Evolutionary conservation across 208 protist species (phyloP).

Genomic region (Crithidia mellificae): DNA sequence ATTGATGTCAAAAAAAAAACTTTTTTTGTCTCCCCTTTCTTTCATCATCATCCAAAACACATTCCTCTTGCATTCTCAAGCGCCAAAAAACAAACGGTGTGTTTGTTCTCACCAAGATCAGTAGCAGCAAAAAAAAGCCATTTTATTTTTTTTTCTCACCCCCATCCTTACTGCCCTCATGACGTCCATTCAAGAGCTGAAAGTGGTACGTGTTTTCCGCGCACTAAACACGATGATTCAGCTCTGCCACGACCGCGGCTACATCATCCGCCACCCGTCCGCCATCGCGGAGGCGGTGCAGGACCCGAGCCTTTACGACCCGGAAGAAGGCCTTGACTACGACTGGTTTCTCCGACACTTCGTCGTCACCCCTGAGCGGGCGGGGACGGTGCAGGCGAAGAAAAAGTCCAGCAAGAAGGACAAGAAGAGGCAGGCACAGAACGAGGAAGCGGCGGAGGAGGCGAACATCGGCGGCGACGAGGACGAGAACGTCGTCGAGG

Average conservation of each 20-base stretch:
- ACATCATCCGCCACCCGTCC: constrained; percentile 72
- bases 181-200: constrained; percentile 75
- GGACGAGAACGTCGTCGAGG: constrained; percentile 20
- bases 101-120: no score
- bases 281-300: constrained; percentile 59
- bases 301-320: constrained; percentile 38
- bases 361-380: constrained; percentile 39
- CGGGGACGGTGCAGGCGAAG: constrained; percentile 18
- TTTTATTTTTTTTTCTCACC: background rate
- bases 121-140: no score
- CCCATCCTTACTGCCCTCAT: constrained; percentile 41
- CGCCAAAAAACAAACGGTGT: no score
- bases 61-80: no score
- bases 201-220: constrained; percentile 73
- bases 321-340: constrained; percentile 57
- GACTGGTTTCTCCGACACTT: constrained; percentile 77
- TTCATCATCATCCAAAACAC: no score
- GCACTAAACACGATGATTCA: constrained; percentile 81
- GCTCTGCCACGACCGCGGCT: constrained; percentile 78
- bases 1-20: no score
- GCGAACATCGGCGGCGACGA: no score
- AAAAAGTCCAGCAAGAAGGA: constrained; percentile 11
- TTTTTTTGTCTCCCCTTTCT: no score
- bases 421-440: constrained; percentile 8
- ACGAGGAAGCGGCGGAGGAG: constrained; percentile 28